Conservation (phyloP, 2,329 filamentous ascomycete species). For the Aspergillus japonicus region DNA sequence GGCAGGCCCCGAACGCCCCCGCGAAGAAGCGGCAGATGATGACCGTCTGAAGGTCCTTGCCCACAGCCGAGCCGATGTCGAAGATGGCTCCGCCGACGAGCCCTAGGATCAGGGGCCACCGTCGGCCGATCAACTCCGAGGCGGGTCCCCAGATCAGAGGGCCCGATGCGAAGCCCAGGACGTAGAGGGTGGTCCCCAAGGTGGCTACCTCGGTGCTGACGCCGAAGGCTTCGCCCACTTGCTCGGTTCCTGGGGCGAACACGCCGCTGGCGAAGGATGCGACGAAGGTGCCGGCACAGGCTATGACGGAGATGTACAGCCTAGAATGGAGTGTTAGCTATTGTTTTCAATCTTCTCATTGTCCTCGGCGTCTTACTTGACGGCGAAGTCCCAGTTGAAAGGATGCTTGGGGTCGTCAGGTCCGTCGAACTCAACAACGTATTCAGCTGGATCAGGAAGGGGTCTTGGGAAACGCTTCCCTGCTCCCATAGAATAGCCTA, state of each 20-base stretch:
- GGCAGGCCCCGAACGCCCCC: slow-evolving; percentile 46
- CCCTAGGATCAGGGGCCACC: slow-evolving; percentile 46
- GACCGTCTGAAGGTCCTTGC: slow-evolving; percentile 40
- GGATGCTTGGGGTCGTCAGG: slow-evolving; percentile 50
- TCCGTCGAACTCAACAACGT: slow-evolving; percentile 54
- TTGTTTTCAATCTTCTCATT: background rate
- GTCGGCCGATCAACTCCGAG: slow-evolving; percentile 59
- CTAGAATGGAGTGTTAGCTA: slow-evolving; percentile 4
- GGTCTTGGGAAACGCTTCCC: slow-evolving; percentile 50
- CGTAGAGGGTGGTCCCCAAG: slow-evolving; percentile 48
- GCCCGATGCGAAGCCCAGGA: slow-evolving; percentile 49
- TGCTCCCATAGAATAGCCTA: slow-evolving; percentile 7
- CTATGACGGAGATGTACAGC: slow-evolving; percentile 22
- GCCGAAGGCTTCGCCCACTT: slow-evolving; percentile 52
- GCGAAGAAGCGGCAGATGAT: slow-evolving; percentile 48
- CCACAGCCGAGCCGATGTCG: slow-evolving; percentile 45
- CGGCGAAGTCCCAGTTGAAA: slow-evolving; percentile 51
- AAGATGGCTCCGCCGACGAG: slow-evolving; percentile 45
- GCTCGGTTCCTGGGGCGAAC: slow-evolving; percentile 63
- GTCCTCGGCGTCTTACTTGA: slow-evolving; percentile 38
- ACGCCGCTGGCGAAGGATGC: slow-evolving; percentile 57
- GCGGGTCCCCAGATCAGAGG: slow-evolving; percentile 63
- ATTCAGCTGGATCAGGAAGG: slow-evolving; percentile 49
- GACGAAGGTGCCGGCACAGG: slow-evolving; percentile 49
- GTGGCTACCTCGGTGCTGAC: slow-evolving; percentile 43